A percentile compares a stretch with the other conserved stretches of the same genome.
Conservation (phyloP, 768 basidiomycete species). For the Boletus huronensis region DNA sequence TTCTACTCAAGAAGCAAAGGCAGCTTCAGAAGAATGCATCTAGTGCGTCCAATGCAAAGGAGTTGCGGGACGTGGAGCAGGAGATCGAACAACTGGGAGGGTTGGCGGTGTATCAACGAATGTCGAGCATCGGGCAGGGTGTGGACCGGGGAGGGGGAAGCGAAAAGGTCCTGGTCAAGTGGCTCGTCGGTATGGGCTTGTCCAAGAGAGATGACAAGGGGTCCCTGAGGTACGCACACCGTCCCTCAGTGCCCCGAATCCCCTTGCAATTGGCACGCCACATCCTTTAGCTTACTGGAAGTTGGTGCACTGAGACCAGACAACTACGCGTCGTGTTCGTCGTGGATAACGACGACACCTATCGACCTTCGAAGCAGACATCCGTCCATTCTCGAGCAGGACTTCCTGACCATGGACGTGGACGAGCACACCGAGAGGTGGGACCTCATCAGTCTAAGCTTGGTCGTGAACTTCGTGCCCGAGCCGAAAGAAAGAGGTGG, state of each 20-base stretch:
- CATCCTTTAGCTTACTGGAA: slow-evolving; percentile 64
- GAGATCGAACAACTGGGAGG: slow-evolving; percentile 75
- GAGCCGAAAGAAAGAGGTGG: slow-evolving; percentile 71
- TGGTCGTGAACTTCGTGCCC: slow-evolving; percentile 89
- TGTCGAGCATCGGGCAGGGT: slow-evolving; percentile 80
- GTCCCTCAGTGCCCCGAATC: neutral
- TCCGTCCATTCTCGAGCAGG: slow-evolving; percentile 78
- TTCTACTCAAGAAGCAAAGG: slow-evolving; percentile 66
- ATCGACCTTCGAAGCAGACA: slow-evolving; percentile 87
- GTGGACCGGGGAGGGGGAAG: slow-evolving; percentile 84
- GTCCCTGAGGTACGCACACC: slow-evolving; percentile 31
- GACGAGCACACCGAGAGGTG: slow-evolving; percentile 53
- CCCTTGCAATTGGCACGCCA: neutral
- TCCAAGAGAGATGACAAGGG: slow-evolving; percentile 22
- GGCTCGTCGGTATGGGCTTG: slow-evolving; percentile 59
- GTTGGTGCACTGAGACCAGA: slow-evolving; percentile 85
- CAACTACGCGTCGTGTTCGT: slow-evolving; percentile 62
- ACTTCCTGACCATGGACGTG: slow-evolving; percentile 68
- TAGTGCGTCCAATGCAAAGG: slow-evolving; percentile 19
- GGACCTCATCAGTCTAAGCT: slow-evolving; percentile 79
- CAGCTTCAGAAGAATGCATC: slow-evolving; percentile 42
- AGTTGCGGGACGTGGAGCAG: slow-evolving; percentile 50
- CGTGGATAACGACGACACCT: slow-evolving; percentile 72
- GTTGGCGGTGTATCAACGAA: slow-evolving; percentile 73
- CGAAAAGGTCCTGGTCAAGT: slow-evolving; percentile 72